Conservation (phyloP, 345 rosid genomes). For the Salix arbutifolia region DNA sequence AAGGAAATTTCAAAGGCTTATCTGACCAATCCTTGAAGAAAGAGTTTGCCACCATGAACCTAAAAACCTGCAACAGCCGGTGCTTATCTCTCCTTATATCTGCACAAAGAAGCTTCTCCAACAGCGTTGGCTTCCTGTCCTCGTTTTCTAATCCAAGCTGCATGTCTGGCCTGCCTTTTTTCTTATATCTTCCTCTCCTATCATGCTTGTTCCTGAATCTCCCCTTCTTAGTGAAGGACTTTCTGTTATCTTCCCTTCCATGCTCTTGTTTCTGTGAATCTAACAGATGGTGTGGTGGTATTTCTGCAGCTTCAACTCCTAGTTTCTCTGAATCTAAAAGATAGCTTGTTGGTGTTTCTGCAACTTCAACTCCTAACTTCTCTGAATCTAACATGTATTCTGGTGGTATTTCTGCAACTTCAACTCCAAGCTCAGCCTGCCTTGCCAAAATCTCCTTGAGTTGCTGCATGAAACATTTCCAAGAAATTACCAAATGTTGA, state of each 20-base stretch:
- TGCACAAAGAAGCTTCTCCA: conserved; percentile 71
- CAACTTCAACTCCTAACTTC: conserved; percentile 68
- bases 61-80: conserved; percentile 59
- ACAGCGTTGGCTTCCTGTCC: conserved; percentile 53
- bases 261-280: conserved; percentile 38
- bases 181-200: conserved; percentile 44
- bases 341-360: conserved; percentile 78
- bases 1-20: conserved; percentile 56
- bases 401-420: conserved; percentile 87
- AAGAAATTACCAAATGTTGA: not conserved
- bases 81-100: conserved; percentile 66
- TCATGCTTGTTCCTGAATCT: conserved; percentile 40
- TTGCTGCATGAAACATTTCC: conserved; percentile 50
- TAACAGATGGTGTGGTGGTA: conserved; percentile 61
- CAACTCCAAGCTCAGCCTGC: conserved; percentile 89
- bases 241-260: conserved; percentile 26
- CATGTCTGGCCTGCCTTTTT: conserved; percentile 27
- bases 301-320: conserved; percentile 88
- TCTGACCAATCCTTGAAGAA: conserved; percentile 63
- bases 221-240: conserved; percentile 29
- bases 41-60: conserved; percentile 68
- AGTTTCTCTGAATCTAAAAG: conserved; percentile 40
- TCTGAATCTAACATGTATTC: conserved; percentile 52
- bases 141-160: conserved; percentile 19
- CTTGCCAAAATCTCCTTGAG: conserved; percentile 77